phyloP scores from a whole-genome alignment of 768 basidiomycete genomes.

The Boletus reticulatus region DNA sequence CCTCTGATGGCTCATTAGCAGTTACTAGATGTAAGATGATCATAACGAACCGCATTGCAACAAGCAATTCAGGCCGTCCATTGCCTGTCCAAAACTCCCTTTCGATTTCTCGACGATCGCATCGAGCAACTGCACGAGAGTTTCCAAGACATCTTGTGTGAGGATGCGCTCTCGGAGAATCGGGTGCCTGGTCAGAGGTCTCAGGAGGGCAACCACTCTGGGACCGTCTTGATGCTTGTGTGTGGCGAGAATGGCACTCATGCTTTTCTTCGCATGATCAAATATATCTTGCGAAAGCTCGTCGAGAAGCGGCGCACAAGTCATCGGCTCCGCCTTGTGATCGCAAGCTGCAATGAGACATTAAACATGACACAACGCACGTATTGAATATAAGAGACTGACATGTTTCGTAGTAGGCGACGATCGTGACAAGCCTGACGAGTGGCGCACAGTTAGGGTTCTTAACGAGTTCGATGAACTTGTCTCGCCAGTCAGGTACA shows the following conservation, averaged over 20 bases:
- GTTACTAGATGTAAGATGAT: not conserved
- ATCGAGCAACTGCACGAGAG: slow-evolving; percentile 16
- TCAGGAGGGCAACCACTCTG: slow-evolving; percentile 22
- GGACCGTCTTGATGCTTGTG: slow-evolving; percentile 18
- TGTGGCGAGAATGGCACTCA: slow-evolving; percentile 6
- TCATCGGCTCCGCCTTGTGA: not conserved
- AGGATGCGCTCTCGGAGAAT: slow-evolving; percentile 14
- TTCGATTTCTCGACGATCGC: not conserved
- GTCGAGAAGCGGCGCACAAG: not conserved
- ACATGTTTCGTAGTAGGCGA: slow-evolving; percentile 24
- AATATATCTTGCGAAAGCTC: not conserved
- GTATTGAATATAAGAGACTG: not conserved
- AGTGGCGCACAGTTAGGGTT: slow-evolving; percentile 11
- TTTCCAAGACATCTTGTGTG: slow-evolving; percentile 9
- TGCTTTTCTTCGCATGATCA: slow-evolving; percentile 14
- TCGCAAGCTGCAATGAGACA: slow-evolving; percentile 6
- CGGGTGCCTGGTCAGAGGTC: slow-evolving; percentile 19
- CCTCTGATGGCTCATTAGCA: slow-evolving; percentile 3
- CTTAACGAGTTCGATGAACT: slow-evolving; percentile 11
- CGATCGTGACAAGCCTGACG: slow-evolving; percentile 20
- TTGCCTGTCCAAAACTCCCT: slow-evolving; percentile 17
- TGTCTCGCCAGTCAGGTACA: slow-evolving; percentile 10
- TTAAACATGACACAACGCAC: not conserved
- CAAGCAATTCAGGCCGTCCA: slow-evolving; percentile 21
- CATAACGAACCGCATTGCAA: slow-evolving; percentile 17